These are phyloP conservation scores for Mortierella sp. DNA, from an alignment of 371 early-diverging fungal species.

Conservation along the genomic window DNA sequence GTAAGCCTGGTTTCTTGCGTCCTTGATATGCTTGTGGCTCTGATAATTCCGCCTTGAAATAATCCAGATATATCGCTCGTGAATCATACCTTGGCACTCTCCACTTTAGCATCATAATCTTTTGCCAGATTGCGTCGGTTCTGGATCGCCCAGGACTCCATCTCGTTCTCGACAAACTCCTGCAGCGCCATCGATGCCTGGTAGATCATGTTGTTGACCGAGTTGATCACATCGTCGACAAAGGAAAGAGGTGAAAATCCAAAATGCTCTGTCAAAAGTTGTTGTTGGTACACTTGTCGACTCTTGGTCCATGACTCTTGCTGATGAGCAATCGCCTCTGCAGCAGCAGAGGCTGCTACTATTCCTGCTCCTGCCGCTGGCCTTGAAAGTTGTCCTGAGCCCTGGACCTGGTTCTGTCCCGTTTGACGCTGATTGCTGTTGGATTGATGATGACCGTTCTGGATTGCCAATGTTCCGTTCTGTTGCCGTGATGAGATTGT, in stretches of 20 bases:
- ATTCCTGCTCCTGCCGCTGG: not conserved
- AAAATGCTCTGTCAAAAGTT: conserved; percentile 79
- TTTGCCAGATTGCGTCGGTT: not conserved
- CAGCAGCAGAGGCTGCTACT: not conserved
- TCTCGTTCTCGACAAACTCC: conserved; percentile 67
- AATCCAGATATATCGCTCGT: not conserved
- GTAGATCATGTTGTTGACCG: conserved; percentile 78
- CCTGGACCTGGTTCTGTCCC: not conserved
- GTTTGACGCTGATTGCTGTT: not conserved
- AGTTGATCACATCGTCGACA: conserved; percentile 82
- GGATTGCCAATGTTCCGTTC: not conserved
- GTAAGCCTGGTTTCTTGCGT: not conserved
- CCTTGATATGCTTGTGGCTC: not conserved
- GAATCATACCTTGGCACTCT: conserved; percentile 47
- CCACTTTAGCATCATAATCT: conserved; percentile 21
- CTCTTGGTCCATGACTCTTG: conserved; percentile 34
- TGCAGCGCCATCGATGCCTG: conserved; percentile 73
- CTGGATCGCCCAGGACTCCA: conserved; percentile 20
- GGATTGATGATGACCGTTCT: not conserved
- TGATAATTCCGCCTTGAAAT: not conserved
- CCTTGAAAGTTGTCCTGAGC: not conserved
- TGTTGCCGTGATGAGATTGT: not conserved
- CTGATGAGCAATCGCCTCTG: conserved; percentile 16
- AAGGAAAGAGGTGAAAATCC: conserved; percentile 78
- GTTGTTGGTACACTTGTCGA: conserved; percentile 53